phyloP scores from a whole-genome alignment of 805 yeast genomes.

The Metschnikowia bowlesiae region DNA sequence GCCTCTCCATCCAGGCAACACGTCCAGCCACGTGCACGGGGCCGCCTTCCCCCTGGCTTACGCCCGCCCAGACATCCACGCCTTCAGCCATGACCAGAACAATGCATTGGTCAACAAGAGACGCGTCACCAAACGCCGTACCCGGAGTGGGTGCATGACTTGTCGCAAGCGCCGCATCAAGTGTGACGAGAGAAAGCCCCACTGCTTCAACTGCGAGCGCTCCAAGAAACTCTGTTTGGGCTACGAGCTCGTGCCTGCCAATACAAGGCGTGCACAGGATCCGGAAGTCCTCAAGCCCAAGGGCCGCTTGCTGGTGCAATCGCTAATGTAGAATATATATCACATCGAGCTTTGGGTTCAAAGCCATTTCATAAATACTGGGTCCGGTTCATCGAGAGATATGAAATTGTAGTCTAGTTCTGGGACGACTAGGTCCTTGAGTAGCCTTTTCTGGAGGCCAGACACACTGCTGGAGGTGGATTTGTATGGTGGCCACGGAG shows the following conservation, averaged over 20 bases:
- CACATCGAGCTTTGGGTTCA: not conserved
- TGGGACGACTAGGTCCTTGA: too few species aligned
- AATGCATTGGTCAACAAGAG: slow-evolving; percentile 33
- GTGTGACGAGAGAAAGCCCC: slow-evolving; percentile 72
- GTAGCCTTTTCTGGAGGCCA: too few species aligned
- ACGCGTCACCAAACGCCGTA: slow-evolving; percentile 52
- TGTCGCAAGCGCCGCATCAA: slow-evolving; percentile 68
- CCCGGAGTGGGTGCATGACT: slow-evolving; percentile 72
- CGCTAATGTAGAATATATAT: not conserved
- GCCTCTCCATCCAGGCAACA: not conserved
- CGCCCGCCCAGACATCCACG: not conserved
- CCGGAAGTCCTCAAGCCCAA: not conserved
- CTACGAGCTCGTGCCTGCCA: slow-evolving; percentile 37
- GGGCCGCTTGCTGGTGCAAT: slow-evolving; percentile 3
- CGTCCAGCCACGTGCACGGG: not conserved
- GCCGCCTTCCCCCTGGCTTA: not conserved
- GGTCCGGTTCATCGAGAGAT: too few species aligned
- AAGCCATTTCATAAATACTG: not conserved
- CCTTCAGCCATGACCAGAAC: slow-evolving; percentile 15
- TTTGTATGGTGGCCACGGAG: too few species aligned
- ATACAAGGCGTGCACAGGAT: not conserved
- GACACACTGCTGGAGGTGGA: too few species aligned
- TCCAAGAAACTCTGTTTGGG: slow-evolving; percentile 65
- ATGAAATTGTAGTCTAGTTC: too few species aligned
- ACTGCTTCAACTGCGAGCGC: slow-evolving; percentile 64